These are phyloP conservation scores for Collybia sp. DNA, from an alignment of 768 basidiomycete species.

Conservation along the genomic window DNA sequence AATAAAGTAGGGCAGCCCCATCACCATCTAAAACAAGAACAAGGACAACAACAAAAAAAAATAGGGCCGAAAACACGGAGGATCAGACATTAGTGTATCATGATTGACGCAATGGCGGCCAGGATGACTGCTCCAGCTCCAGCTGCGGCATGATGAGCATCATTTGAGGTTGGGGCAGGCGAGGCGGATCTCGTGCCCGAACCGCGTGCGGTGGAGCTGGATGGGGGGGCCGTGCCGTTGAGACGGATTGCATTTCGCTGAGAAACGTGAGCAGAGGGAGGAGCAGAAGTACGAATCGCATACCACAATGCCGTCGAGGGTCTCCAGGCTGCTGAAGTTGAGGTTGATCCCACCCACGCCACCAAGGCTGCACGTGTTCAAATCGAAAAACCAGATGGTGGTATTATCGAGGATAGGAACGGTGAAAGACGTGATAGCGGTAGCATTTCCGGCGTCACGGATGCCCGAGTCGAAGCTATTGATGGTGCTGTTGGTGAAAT, in stretches of 20 bases:
- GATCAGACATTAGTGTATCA: no score
- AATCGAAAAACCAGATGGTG: slow-evolving; percentile 60
- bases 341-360: slow-evolving; percentile 61
- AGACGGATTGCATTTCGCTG: slow-evolving; percentile 55
- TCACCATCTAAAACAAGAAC: no score
- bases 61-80: no score
- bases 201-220: slow-evolving; percentile 1
- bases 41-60: no score
- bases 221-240: slow-evolving; percentile 37
- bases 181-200: no score
- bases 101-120: no score
- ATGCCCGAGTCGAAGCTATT: slow-evolving; percentile 21
- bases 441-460: slow-evolving; percentile 32
- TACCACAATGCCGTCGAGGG: slow-evolving; percentile 41
- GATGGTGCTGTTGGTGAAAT: slow-evolving; percentile 34
- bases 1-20: no score
- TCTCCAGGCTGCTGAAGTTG: slow-evolving; percentile 36
- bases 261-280: slow-evolving; percentile 2
- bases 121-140: no score
- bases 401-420: slow-evolving; percentile 40
- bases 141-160: no score
- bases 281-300: slow-evolving; percentile 9
- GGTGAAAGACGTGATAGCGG: slow-evolving; percentile 37
- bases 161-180: no score
- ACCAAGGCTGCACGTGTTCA: slow-evolving; percentile 46